Evolutionary conservation across 1,284 basidiomycete genomes (phyloP).

Genomic region (Ustilago trichophora): DNA sequence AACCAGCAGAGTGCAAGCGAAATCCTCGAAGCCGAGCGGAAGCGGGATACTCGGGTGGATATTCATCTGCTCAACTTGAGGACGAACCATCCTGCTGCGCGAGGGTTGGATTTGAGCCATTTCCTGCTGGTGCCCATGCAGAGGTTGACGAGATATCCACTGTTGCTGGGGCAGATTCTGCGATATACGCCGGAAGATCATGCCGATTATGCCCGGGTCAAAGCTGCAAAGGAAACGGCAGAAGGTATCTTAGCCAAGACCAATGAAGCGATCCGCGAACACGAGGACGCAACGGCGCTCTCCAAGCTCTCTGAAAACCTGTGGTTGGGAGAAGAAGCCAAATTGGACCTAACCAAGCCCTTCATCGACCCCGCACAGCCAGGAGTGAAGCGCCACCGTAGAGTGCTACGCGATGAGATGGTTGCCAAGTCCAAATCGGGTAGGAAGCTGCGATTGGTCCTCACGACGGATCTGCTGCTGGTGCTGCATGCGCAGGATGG

Average conservation of each 20-base stretch:
- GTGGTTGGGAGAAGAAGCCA: conserved; percentile 71
- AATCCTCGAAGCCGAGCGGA: conserved; percentile 78
- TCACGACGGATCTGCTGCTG: conserved; percentile 65
- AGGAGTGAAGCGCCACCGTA: conserved; percentile 67
- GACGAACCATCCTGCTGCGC: conserved; percentile 76
- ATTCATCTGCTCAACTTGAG: conserved; percentile 78
- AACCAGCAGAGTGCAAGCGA: conserved; percentile 84
- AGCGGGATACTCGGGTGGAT: conserved; percentile 75
- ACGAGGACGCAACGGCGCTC: conserved; percentile 79
- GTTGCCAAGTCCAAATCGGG: conserved; percentile 85
- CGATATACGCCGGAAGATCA: conserved; percentile 93
- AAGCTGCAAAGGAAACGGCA: conserved; percentile 73
- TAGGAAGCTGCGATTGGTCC: conserved; percentile 73
- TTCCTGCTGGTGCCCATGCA: conserved; percentile 95
- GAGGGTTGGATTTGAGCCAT: conserved; percentile 87
- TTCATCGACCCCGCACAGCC: conserved; percentile 78
- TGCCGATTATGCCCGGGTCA: conserved; percentile 75
- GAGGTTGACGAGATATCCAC: conserved; percentile 90
- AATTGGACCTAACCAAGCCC: conserved; percentile 80
- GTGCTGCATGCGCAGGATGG: conserved; percentile 46
- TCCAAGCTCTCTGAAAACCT: conserved; percentile 78
- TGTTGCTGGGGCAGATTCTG: conserved; percentile 87
- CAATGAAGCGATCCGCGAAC: conserved; percentile 88
- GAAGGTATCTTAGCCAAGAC: conserved; percentile 80
- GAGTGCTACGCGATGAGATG: conserved; percentile 80